Percentiles rank a stretch among this genome's conserved stretches.
Evolutionary conservation across 1,284 basidiomycete species (phyloP).

Genomic region (Porodaedalea pini): DNA sequence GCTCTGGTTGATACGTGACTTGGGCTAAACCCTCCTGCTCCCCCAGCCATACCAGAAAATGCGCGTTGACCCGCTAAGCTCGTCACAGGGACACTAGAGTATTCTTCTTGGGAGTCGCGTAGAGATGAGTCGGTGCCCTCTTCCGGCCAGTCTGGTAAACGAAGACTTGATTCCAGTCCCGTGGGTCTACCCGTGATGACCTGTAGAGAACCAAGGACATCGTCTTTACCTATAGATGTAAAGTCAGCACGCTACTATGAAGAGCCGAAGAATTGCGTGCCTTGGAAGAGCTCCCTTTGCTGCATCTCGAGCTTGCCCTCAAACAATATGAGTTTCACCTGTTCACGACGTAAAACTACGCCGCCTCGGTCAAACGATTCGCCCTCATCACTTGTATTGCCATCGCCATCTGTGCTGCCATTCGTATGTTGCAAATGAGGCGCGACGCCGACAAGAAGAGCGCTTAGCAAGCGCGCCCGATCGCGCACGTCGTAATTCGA

Average conservation of each 20-base stretch:
- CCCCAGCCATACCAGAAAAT: slow-evolving; percentile 5
- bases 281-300: slow-evolving; percentile 34
- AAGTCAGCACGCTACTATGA: slow-evolving; percentile 25
- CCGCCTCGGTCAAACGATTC: slow-evolving; percentile 52
- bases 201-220: slow-evolving; percentile 51
- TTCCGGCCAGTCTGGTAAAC: slow-evolving; percentile 61
- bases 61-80: slow-evolving; percentile 30
- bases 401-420: slow-evolving; percentile 30
- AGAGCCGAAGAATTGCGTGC: slow-evolving; percentile 21
- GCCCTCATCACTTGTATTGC: slow-evolving; percentile 25
- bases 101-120: slow-evolving; percentile 56
- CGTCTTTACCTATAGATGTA: slow-evolving; percentile 24
- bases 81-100: slow-evolving; percentile 29
- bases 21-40: slow-evolving; percentile 37
- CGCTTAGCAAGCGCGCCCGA: slow-evolving; percentile 75
- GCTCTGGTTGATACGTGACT: slow-evolving; percentile 22
- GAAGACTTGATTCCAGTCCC: slow-evolving; percentile 31
- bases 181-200: slow-evolving; percentile 52
- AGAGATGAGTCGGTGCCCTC: slow-evolving; percentile 53
- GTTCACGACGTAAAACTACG: slow-evolving; percentile 77
- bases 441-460: slow-evolving; percentile 60
- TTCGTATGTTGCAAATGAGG: slow-evolving; percentile 32
- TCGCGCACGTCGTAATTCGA: slow-evolving; percentile 85
- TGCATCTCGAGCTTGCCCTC: slow-evolving; percentile 57
- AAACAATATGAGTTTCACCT: slow-evolving; percentile 75